Percentiles rank a stretch among this genome's conserved stretches.
Conservation (phyloP, 768 basidiomycete species). For the Ramaria sp. region DNA sequence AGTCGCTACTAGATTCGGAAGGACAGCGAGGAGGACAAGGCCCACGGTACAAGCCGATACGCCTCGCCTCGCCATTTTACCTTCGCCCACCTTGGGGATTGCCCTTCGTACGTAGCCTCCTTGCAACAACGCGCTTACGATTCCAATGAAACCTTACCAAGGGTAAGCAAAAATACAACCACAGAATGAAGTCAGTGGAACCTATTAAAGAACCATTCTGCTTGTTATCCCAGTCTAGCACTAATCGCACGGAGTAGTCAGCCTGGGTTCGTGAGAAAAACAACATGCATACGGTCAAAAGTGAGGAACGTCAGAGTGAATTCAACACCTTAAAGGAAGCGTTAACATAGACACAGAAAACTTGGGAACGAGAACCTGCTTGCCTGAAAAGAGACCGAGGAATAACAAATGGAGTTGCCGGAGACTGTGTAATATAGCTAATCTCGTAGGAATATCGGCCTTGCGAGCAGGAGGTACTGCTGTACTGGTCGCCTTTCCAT, state of each 20-base stretch:
- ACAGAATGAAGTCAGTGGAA: neutral
- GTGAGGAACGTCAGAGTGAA: slow-evolving; percentile 95
- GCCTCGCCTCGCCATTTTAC: slow-evolving; percentile 75
- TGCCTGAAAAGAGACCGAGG: slow-evolving; percentile 73
- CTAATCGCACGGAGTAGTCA: slow-evolving; percentile 26
- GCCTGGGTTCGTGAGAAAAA: neutral
- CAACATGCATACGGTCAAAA: slow-evolving; percentile 59
- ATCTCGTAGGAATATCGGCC: slow-evolving; percentile 24
- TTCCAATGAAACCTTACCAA: slow-evolving; percentile 63
- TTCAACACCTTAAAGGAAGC: slow-evolving; percentile 53
- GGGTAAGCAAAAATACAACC: neutral
- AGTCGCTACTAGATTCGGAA: slow-evolving; percentile 46
- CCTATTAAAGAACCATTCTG: slow-evolving; percentile 64
- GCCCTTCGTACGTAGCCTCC: slow-evolving; percentile 89
- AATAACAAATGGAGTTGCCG: slow-evolving; percentile 75
- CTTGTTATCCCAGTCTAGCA: slow-evolving; percentile 81
- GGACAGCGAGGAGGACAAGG: slow-evolving; percentile 57
- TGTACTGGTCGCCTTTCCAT: slow-evolving; percentile 7
- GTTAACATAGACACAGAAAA: neutral
- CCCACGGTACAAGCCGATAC: slow-evolving; percentile 61
- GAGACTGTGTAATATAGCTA: slow-evolving; percentile 33
- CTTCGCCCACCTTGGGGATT: slow-evolving; percentile 65
- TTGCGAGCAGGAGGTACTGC: slow-evolving; percentile 16
- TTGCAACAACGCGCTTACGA: slow-evolving; percentile 83
- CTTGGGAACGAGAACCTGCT: slow-evolving; percentile 11